Percentiles rank a stretch among this genome's conserved stretches.
Evolutionary conservation across 1,139 yeast genomes (phyloP).

Genomic region (Kodamaea arcana): DNA sequence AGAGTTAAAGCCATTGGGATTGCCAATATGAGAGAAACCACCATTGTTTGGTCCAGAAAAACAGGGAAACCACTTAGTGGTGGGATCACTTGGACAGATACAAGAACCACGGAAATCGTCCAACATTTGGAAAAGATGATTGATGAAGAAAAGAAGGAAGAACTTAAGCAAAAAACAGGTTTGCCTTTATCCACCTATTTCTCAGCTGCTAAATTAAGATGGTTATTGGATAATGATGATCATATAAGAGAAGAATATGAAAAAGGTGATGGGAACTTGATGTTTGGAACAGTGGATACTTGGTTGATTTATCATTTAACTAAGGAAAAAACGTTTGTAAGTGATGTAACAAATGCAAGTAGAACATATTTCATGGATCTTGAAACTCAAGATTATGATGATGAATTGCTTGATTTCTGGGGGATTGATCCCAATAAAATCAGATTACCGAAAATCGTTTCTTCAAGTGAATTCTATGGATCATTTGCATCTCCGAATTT

Average conservation of each 20-base stretch:
- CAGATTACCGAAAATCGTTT: slow-evolving; percentile 72
- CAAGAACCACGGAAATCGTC: slow-evolving; percentile 76
- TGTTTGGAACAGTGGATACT: slow-evolving; percentile 93
- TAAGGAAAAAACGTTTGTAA: slow-evolving; percentile 63
- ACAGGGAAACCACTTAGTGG: slow-evolving; percentile 82
- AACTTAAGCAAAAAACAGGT: slow-evolving; percentile 68
- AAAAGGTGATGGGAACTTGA: slow-evolving; percentile 63
- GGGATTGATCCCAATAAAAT: slow-evolving; percentile 68
- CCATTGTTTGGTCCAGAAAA: slow-evolving; percentile 80
- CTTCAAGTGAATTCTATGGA: slow-evolving; percentile 80
- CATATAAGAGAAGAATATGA: slow-evolving; percentile 69
- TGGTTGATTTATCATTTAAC: slow-evolving; percentile 91
- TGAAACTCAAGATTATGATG: slow-evolving; percentile 72
- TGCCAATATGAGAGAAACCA: slow-evolving; percentile 95
- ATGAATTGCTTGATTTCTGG: slow-evolving; percentile 73
- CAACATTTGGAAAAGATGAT: slow-evolving; percentile 57
- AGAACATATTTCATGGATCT: slow-evolving; percentile 90
- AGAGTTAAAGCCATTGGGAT: slow-evolving; percentile 69
- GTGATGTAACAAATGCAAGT: slow-evolving; percentile 90
- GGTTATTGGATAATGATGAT: slow-evolving; percentile 82
- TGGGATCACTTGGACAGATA: slow-evolving; percentile 96
- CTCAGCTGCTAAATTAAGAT: slow-evolving; percentile 84
- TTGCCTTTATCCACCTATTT: slow-evolving; percentile 88
- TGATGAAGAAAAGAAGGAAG: slow-evolving; percentile 55
- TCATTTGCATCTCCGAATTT: slow-evolving; percentile 58